These are phyloP conservation scores for Persicaria tinctoria DNA, from an alignment of 148 eudicot species.

Conservation along the genomic window DNA sequence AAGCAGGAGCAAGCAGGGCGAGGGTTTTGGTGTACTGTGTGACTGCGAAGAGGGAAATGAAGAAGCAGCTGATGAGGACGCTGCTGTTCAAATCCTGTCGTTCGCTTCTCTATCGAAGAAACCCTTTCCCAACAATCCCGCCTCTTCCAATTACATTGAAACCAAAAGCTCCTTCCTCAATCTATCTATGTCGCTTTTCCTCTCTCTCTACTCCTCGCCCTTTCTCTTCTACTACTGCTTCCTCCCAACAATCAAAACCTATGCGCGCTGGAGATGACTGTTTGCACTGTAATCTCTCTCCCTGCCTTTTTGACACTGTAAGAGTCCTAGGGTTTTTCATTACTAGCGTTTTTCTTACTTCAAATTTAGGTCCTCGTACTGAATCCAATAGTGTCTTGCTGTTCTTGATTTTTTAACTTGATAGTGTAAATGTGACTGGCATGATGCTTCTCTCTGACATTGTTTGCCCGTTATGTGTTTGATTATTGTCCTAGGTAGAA, in stretches of 20 bases:
- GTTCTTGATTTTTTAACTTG: not conserved
- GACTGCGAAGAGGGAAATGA: not conserved
- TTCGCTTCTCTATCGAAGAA: not conserved
- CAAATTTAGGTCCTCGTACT: not conserved
- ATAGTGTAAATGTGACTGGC: not conserved
- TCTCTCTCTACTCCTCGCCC: conserved; percentile 2
- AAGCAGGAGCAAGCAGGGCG: not conserved
- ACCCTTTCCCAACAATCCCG: not conserved
- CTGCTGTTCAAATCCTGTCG: not conserved
- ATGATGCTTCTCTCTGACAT: not conserved
- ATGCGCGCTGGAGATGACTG: not conserved
- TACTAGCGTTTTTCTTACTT: not conserved
- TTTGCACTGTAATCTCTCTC: conserved; percentile 4
- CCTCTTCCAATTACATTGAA: not conserved
- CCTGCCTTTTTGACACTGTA: not conserved
- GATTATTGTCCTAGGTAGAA: conserved; percentile 5
- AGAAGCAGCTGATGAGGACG: not conserved
- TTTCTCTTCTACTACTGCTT: conserved; percentile 8
- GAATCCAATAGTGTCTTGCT: not conserved
- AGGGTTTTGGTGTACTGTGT: not conserved
- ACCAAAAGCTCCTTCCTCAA: not conserved
- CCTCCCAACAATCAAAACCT: not conserved
- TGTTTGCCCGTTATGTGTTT: not conserved
- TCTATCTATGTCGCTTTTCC: not conserved
- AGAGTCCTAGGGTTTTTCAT: not conserved